Conservation (phyloP, 176 grass and related monocot genomes). For the Zizania latifolia region DNA sequence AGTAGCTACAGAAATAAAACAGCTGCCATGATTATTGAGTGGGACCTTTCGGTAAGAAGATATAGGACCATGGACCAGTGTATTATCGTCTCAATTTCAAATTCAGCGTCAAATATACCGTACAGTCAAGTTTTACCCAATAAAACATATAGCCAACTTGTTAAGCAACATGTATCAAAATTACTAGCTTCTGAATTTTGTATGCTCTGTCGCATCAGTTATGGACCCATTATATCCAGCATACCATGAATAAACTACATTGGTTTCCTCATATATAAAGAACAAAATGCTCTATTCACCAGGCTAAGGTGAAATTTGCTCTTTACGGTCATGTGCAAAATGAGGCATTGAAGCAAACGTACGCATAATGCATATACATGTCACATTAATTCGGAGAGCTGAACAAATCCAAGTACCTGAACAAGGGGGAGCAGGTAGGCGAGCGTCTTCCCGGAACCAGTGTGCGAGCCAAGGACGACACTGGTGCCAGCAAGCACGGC, state of each 20-base stretch:
- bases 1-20: slow-evolving; percentile 52
- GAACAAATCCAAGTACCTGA: slow-evolving; percentile 41
- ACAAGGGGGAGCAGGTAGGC: slow-evolving; percentile 89
- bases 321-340: background rate
- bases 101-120: background rate
- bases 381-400: background rate
- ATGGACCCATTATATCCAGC: background rate
- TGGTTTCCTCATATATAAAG: background rate
- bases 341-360: background rate
- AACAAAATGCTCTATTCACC: background rate
- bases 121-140: background rate
- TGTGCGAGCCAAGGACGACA: slow-evolving; percentile 85
- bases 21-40: background rate
- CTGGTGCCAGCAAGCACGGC: slow-evolving; percentile 66
- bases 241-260: background rate
- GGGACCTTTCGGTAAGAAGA: background rate
- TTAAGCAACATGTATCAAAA: background rate
- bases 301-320: background rate
- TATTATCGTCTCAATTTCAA: background rate
- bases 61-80: background rate
- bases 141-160: background rate
- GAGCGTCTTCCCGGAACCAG: slow-evolving; percentile 93
- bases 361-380: background rate
- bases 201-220: background rate
- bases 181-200: background rate